These are phyloP conservation scores for Voacanga thouarsii DNA, from an alignment of 257 asterid species.

Conservation along the genomic window DNA sequence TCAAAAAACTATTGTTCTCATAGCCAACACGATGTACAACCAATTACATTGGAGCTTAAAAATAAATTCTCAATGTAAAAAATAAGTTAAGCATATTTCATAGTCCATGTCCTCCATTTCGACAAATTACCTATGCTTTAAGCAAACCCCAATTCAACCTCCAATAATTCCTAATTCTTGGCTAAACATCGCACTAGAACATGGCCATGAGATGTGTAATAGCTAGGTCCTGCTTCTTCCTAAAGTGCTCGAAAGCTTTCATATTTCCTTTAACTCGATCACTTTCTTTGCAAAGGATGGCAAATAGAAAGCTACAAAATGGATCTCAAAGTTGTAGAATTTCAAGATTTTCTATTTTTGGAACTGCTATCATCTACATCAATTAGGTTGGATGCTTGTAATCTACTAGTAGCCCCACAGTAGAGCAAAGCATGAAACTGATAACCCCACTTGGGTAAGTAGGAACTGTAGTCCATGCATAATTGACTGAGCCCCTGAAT, in stretches of 20 bases:
- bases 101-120: no score
- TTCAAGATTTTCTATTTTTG: slow-evolving; percentile 45
- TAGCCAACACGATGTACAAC: no score
- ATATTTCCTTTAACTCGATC: slow-evolving; percentile 57
- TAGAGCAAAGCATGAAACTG: slow-evolving; percentile 88
- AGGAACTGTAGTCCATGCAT: slow-evolving; percentile 99
- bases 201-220: not conserved
- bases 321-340: slow-evolving; percentile 88
- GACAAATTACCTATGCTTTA: not conserved
- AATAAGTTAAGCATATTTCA: no score
- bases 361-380: slow-evolving; percentile 39
- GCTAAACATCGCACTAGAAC: not conserved
- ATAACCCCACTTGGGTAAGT: slow-evolving; percentile 95
- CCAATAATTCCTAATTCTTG: not conserved
- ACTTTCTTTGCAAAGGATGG: slow-evolving; percentile 89
- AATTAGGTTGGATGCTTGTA: slow-evolving; percentile 68
- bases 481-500: slow-evolving; percentile 92
- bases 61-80: no score
- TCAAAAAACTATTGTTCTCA: no score
- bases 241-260: slow-evolving; percentile 8
- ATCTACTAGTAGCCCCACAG: slow-evolving; percentile 73
- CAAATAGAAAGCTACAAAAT: slow-evolving; percentile 89
- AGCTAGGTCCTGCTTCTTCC: slow-evolving; percentile 3
- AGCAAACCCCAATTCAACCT: not conserved
- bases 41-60: no score